Evolutionary conservation across 1,284 basidiomycete species (phyloP).

Genomic region (Megacollybia platyphylla): DNA sequence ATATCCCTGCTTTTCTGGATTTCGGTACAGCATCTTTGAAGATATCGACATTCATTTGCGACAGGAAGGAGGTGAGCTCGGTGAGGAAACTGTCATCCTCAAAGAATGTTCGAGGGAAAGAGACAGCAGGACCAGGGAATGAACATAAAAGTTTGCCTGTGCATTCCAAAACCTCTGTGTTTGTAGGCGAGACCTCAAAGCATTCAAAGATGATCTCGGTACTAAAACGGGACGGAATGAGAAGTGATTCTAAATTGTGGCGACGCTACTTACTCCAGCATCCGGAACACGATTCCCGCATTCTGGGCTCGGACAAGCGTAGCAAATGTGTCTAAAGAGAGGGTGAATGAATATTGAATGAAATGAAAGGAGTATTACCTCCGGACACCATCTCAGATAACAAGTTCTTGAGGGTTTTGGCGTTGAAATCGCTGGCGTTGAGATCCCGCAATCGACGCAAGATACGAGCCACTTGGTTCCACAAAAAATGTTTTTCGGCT

Average conservation of each 20-base stretch:
- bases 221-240: too few relatives aligned
- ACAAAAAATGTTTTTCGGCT: too few relatives aligned
- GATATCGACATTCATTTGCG: conserved; percentile 8
- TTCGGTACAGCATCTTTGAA: conserved; percentile 1
- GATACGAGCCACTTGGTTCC: too few relatives aligned
- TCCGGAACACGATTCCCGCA: conserved; percentile 25
- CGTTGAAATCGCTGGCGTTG: too few relatives aligned
- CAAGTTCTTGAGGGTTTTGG: too few relatives aligned
- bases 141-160: conserved; percentile 23
- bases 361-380: conserved; percentile 8
- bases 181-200: conserved; percentile 24
- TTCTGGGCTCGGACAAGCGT: conserved; percentile 29
- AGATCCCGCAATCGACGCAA: too few relatives aligned
- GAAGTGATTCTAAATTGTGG: too few relatives aligned
- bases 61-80: conserved; percentile 8
- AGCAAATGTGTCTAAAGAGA: conserved; percentile 15
- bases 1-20: conserved; percentile 4
- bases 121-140: conserved; percentile 17
- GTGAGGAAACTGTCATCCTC: conserved; percentile 12
- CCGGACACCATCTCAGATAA: conserved; percentile 7
- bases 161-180: conserved; percentile 18
- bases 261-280: conserved; percentile 1
- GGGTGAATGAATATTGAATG: background rate
- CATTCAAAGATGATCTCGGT: conserved; percentile 19
- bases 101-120: conserved; percentile 9